Evolutionary conservation across 23 red algal genomes (phyloP), one percentile per base, ranked within the genome.

Genomic region (Rhodosorus marinus): DNA sequence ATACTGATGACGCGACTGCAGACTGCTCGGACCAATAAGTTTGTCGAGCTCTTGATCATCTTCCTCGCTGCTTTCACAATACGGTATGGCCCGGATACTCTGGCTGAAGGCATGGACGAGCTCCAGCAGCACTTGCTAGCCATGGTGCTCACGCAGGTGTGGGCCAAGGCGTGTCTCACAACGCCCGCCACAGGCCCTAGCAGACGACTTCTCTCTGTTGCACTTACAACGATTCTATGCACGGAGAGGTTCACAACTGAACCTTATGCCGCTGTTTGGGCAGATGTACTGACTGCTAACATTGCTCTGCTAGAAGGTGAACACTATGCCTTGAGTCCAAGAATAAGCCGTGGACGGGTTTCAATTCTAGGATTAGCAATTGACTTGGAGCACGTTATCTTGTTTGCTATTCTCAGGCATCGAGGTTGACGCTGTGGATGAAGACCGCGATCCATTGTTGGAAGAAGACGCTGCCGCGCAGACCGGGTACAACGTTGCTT

Each of bases 1-100:
- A 66, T 85, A 52, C 54, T 85, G 63, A 42, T 98, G 56, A 51
- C 71, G 3, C 77, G 90, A n/a, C 23, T 98, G 36, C 63, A 74
- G 47, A 51, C 47, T 51, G 78, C 73, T 6, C 70, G 72, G 35
- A 98, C 90, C 3, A 50, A 70, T 41, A 84, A 80, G 48, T 73
- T 70, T 11, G 56, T 70, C 11, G 47, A 59, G 22, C 60, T 70
- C 19, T 34, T 98, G 51, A 35, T 98, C 22, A 52, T 55, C 31
- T 74, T 55, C 23, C 27, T 98, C 49, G 74, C 78, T 4, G 47
- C 52, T 8, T 60, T 85, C 53, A 64, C 82, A 7, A 51, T 86
- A 6, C 73, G 75, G 27, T 70, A 57, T 41, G 72, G 90, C 9
- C 64, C 59, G 15, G 54, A 60, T 11, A 32, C 59, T 5, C 42